Evolutionary conservation across 2,329 filamentous ascomycete genomes (phyloP).

Genomic region (Beauveria brongniartii): DNA sequence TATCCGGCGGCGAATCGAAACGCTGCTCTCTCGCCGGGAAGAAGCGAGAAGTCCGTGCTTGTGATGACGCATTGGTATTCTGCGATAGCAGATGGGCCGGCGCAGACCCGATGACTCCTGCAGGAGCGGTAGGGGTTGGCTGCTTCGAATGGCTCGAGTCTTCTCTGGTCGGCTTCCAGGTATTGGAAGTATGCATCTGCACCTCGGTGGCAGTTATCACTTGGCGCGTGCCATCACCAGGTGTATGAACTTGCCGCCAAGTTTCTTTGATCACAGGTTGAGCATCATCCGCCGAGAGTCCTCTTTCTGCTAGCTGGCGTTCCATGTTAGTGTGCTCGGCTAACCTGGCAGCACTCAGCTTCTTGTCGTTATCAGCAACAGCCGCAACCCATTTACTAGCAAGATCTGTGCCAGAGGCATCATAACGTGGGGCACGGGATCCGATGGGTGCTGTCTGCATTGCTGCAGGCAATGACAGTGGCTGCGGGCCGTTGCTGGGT

Average conservation of each 20-base stretch:
- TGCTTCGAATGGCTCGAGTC: slow-evolving; percentile 13
- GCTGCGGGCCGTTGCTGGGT: slow-evolving; percentile 34
- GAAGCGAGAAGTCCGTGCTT: slow-evolving; percentile 50
- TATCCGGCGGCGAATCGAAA: slow-evolving; percentile 29
- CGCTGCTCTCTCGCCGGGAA: slow-evolving; percentile 49
- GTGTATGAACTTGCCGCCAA: slow-evolving; percentile 39
- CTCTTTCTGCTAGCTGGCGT: slow-evolving; percentile 36
- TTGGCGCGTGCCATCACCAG: slow-evolving; percentile 29
- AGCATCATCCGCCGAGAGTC: slow-evolving; percentile 34
- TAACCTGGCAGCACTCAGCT: slow-evolving; percentile 30
- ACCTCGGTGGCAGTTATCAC: slow-evolving; percentile 18
- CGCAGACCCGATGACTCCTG: slow-evolving; percentile 3
- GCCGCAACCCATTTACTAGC: slow-evolving; percentile 35
- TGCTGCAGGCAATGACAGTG: slow-evolving; percentile 31
- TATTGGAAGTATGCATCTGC: slow-evolving; percentile 20
- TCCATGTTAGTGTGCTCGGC: slow-evolving; percentile 34
- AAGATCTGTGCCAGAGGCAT: slow-evolving; percentile 22
- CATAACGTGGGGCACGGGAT: slow-evolving; percentile 23
- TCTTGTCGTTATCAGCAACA: slow-evolving; percentile 40
- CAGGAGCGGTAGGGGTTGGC: background rate
- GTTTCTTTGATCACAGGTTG: slow-evolving; percentile 44
- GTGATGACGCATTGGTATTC: slow-evolving; percentile 29
- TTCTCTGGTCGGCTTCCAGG: slow-evolving; percentile 26
- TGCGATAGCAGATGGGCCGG: slow-evolving; percentile 19
- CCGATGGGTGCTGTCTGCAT: slow-evolving; percentile 22